Evolutionary conservation across 805 yeast species (phyloP).

Genomic region (Groenewaldozyma salmanticensis): DNA sequence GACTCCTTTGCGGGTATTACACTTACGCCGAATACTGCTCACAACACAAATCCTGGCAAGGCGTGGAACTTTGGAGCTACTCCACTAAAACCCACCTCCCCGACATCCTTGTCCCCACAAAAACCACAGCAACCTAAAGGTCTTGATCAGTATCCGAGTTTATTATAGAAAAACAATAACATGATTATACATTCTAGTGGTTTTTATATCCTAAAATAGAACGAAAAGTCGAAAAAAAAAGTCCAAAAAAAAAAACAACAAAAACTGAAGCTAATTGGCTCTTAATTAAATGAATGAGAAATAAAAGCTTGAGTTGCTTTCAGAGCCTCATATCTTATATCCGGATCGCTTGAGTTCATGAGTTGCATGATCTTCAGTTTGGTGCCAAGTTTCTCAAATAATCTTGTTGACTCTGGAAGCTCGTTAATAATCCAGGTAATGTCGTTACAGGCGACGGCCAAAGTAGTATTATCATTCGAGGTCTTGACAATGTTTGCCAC

Average conservation of each 20-base stretch:
- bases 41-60: too few relatives aligned
- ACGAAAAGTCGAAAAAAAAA: too few relatives aligned
- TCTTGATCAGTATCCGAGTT: slow-evolving; percentile 17
- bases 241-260: neutral
- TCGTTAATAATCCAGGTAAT: slow-evolving; percentile 50
- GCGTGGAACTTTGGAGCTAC: too few relatives aligned
- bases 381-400: slow-evolving; percentile 46
- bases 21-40: neutral
- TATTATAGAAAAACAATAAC: slow-evolving; percentile 12
- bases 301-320: slow-evolving; percentile 92
- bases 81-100: too few relatives aligned
- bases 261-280: neutral
- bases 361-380: slow-evolving; percentile 79
- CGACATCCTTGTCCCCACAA: slow-evolving; percentile 4
- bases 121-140: slow-evolving; percentile 5
- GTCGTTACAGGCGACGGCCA: slow-evolving; percentile 62
- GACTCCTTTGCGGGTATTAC: too few relatives aligned
- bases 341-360: slow-evolving; percentile 70
- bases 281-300: slow-evolving; percentile 56
- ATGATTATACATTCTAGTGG: too few relatives aligned
- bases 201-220: too few relatives aligned
- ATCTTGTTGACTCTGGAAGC: slow-evolving; percentile 50
- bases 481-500: slow-evolving; percentile 34
- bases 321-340: slow-evolving; percentile 89
- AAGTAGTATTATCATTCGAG: slow-evolving; percentile 23